phyloP scores from a whole-genome alignment of 345 rosid species.

The Camelina neglecta region DNA sequence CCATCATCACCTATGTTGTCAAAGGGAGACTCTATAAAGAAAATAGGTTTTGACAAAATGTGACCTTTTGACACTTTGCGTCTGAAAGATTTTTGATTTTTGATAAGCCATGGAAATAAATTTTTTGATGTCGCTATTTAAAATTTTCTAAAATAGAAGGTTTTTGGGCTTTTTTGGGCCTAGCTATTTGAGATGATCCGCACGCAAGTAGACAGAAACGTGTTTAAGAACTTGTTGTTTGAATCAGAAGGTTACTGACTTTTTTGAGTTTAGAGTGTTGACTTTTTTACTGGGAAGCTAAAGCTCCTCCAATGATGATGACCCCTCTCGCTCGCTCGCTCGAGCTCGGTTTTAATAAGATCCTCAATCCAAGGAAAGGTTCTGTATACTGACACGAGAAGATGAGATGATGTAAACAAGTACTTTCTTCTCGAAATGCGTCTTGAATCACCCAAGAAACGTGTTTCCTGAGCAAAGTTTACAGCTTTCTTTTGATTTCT shows the following conservation, averaged over 20 bases:
- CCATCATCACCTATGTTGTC: conserved; percentile 25
- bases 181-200: background rate
- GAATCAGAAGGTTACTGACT: conserved; percentile 2
- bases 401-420: background rate
- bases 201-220: background rate
- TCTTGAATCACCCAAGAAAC: conserved; percentile 21
- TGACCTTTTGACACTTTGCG: background rate
- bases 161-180: background rate
- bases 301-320: background rate
- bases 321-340: background rate
- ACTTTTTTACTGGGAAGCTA: conserved; percentile 8
- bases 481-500: conserved; percentile 15
- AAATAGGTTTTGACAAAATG: background rate
- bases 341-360: conserved; percentile 29
- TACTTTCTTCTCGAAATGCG: conserved; percentile 30
- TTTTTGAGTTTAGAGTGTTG: conserved; percentile 9
- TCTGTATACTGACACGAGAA: background rate
- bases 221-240: background rate
- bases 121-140: background rate
- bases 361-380: conserved; percentile 40
- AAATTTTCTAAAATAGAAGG: background rate
- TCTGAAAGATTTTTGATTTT: background rate
- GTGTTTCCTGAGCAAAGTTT: background rate
- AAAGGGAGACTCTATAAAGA: background rate
- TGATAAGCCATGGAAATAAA: background rate